Evolutionary conservation across 148 eudicot genomes (phyloP).

Genomic region (Camellia sinensis): DNA sequence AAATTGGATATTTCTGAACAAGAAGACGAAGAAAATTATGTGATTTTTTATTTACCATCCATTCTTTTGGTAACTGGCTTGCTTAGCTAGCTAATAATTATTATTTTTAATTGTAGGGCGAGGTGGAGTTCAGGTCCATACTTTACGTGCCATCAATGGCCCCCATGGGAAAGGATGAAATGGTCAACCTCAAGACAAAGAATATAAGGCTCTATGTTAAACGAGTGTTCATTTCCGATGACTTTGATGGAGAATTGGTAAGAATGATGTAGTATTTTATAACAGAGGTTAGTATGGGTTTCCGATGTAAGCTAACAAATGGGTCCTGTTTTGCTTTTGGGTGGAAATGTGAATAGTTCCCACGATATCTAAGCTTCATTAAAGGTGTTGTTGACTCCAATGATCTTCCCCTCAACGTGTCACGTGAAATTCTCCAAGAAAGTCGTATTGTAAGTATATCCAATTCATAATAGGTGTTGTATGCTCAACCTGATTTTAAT

Average conservation of each 20-base stretch:
- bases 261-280: slow-evolving; percentile 8
- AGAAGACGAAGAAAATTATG: neutral
- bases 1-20: neutral
- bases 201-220: slow-evolving; percentile 91
- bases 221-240: slow-evolving; percentile 98
- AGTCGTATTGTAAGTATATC: slow-evolving; percentile 80
- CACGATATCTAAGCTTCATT: slow-evolving; percentile 88
- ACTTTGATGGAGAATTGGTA: slow-evolving; percentile 98
- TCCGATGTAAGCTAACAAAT: slow-evolving; percentile 2
- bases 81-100: neutral
- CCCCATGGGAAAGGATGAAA: slow-evolving; percentile 78
- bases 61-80: neutral
- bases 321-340: slow-evolving; percentile 2
- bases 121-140: slow-evolving; percentile 90
- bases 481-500: neutral
- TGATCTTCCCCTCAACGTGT: slow-evolving; percentile 97
- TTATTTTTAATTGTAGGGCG: slow-evolving; percentile 56
- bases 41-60: neutral
- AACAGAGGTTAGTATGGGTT: neutral
- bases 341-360: slow-evolving; percentile 47
- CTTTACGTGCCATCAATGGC: slow-evolving; percentile 78
- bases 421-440: slow-evolving; percentile 98
- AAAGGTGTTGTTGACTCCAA: slow-evolving; percentile 95
- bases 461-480: neutral
- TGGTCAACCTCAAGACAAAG: slow-evolving; percentile 75